Base-by-base conservation (phyloP, 2,329 filamentous ascomycete genomes). In the Calonectria multiphialidica region DNA sequence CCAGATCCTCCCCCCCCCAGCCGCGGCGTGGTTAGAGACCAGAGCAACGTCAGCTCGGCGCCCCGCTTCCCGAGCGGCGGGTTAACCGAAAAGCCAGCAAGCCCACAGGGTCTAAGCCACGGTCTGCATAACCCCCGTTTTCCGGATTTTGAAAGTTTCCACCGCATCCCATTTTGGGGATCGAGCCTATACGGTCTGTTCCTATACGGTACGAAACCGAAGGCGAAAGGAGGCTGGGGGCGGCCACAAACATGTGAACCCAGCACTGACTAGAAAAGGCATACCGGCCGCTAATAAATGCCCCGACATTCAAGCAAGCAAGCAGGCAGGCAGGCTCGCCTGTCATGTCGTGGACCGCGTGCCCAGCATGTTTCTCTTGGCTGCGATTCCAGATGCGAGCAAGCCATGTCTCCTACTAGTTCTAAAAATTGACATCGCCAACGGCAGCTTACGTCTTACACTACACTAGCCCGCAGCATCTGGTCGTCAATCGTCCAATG, bases 101-200 rank as follows among this genome's bases (percentile, higher is more conserved):
- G 55, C 66, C 57, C 37, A 21, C 74, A 67, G 45, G 68, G 76
- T 78, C 76, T 78, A 72, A 78, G 76, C 76, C 76, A 78, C 76
- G 74, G 71, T 78, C 62, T 68, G 66, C 55, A 68, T 62, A 44
- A 63, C 57, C 42, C 47, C 57, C 53, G 33, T 55, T 61, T 49
- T 61, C 67, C 44, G 61, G 50, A 68, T 66, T 28, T 16, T 40
- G 21, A 59, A 21, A 16, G 21, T 50, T 61, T 25, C 66, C 42
- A 44, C 53, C 49, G n/a, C 10, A 28, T 42, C 47, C 30, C 63
- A 62, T n/a, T n/a, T 45, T 35, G 33, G n/a, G 25, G 21, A 23
- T 18, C 33, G 21, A 57, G 53, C n/a, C 53, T 59, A 59, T 59
- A 23, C 33, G 21, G 15, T 37, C 23, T 59, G 35, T 40, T 21